Evolutionary conservation across 257 asterid genomes (phyloP), one percentile per base, ranked within the genome.

Genomic region (Nicotiana noctiflora): DNA sequence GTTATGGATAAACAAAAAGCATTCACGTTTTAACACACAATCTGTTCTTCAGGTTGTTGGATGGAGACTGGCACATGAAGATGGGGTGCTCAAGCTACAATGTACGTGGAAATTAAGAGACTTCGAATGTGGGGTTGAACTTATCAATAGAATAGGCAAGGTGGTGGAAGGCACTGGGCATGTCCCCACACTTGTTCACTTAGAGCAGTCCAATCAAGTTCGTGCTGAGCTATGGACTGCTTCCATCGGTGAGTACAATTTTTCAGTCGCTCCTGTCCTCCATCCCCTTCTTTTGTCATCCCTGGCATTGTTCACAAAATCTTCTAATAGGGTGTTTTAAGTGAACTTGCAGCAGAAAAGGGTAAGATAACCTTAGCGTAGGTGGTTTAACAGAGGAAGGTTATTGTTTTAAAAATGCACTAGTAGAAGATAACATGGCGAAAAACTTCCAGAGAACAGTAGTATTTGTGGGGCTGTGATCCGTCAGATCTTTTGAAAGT

Each of bases 101-200:
- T 92, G 97, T 29, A 11, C 88, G 77, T 95, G 98, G 98, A 95
- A 91, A 90, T 87, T 95, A 57, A 91, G 90, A 85, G 97, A 95
- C 84, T 79, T 52, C 9, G 83, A 85, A 63, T 89, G 96, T 70
- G 97, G 92, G 46, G 90, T 86, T 79, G 97, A 90, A 79, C 88
- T 95, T 79, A 87, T 93, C 19, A 83, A 86, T 18, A 86, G 98
- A 87, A 95, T 95, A 23, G 78, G 51, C 55, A 61, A 67, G 5
- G 90, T 83, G 19, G 87, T 91, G 3, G 97, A 90, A 76, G 80
- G 89, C 2, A 89, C 96, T 0, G 97, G 92, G 10, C 97, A 91
- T 6, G 82, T 87, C 51, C 95, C 97, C 5, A 29, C 70, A 53
- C 90, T 93, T 84, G 90, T 86, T 51, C 81, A 90, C 2, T 92